A percentile compares a stretch with the other conserved stretches of the same genome.
Evolutionary conservation across 1,284 basidiomycete genomes (phyloP).

Genomic region (Irpex sp.): DNA sequence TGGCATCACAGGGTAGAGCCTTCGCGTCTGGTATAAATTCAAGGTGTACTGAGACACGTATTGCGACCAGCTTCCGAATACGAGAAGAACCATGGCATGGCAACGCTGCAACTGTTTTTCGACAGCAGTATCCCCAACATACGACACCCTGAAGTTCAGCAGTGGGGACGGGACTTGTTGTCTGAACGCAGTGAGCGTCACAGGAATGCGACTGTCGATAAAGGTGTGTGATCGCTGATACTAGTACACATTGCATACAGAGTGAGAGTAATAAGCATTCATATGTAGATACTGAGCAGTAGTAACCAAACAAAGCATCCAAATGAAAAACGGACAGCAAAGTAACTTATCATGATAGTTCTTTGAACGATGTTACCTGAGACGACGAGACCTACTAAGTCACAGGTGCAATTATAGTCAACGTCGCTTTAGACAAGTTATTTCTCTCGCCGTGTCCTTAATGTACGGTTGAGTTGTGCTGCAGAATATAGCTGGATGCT

Average conservation of each 20-base stretch:
- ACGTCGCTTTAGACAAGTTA: no score
- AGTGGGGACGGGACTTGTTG: constrained; percentile 70
- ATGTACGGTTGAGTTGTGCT: no score
- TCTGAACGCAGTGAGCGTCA: constrained; percentile 41
- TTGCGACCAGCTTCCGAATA: constrained; percentile 63
- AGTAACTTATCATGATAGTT: no score
- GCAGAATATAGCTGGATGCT: no score
- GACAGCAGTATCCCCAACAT: constrained; percentile 72
- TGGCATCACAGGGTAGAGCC: constrained; percentile 76
- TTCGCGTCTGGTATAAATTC: neutral
- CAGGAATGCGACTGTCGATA: neutral
- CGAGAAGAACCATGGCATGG: constrained; percentile 46
- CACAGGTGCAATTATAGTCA: no score
- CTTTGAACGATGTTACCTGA: no score
- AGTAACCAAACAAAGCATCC: no score
- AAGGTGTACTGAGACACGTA: neutral
- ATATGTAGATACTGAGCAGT: no score
- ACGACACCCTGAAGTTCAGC: constrained; percentile 71
- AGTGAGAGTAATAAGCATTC: neutral
- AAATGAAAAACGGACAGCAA: no score
- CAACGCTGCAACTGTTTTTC: constrained; percentile 66
- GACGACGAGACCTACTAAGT: no score
- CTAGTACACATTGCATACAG: neutral
- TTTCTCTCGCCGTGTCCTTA: no score
- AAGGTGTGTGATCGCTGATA: neutral